A percentile compares a stretch with the other conserved stretches of the same genome.
Evolutionary conservation across 2,329 filamentous ascomycete species (phyloP).

Genomic region (Aaosphaeria pasadenensis): DNA sequence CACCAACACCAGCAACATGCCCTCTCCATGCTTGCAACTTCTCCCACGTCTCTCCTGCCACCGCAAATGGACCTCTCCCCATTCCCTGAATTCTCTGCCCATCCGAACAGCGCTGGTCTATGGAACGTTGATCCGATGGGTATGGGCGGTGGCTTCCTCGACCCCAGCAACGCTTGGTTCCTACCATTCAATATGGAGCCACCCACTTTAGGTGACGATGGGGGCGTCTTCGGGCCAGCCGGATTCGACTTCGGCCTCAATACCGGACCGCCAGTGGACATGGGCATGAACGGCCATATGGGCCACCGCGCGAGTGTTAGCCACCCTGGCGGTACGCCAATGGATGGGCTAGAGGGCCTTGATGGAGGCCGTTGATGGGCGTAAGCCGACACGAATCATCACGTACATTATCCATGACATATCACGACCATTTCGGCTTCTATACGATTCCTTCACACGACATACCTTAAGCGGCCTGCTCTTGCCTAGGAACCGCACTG

Average conservation of each 20-base stretch:
- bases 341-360: conserved; percentile 5
- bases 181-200: conserved; percentile 91
- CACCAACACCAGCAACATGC: conserved; percentile 15
- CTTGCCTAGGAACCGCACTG: no score
- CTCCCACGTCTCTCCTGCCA: conserved; percentile 25
- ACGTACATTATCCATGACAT: no score
- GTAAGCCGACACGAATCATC: no score
- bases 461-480: no score
- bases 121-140: conserved; percentile 34
- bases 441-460: no score
- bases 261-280: conserved; percentile 12
- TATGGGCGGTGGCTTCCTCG: conserved; percentile 30
- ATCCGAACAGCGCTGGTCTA: conserved; percentile 26
- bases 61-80: conserved; percentile 31
- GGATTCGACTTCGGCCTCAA: conserved; percentile 23
- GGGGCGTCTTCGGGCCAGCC: conserved; percentile 20
- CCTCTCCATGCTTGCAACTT: conserved; percentile 38
- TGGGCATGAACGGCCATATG: conserved; percentile 13
- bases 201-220: conserved; percentile 45
- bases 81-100: conserved; percentile 30
- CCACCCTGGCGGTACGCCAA: conserved; percentile 1
- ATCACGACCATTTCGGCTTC: no score
- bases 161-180: conserved; percentile 72
- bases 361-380: background rate
- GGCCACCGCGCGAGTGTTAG: conserved; percentile 1